Evolutionary conservation across 371 early-diverging fungal genomes (phyloP), one percentile per base, ranked within the genome.

Genomic region (Mortierella sp.): DNA sequence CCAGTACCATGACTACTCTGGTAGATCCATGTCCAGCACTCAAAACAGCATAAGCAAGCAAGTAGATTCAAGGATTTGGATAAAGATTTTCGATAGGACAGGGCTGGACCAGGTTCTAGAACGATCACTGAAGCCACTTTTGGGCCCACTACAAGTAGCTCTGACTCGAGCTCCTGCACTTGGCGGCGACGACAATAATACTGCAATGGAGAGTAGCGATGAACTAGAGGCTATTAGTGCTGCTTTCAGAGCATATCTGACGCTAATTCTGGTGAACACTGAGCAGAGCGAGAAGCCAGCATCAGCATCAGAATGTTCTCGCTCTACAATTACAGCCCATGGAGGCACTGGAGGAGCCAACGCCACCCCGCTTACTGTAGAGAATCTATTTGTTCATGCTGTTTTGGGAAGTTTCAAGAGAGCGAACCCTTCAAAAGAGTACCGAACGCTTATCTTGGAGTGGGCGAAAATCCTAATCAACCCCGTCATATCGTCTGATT

Each of bases 81-180:
- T 81, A 55, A 72, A 66, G 70, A 81, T 81, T 58, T 81, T 81
- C 69, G 73, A 75, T 37, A 55, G 68, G 24, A 81, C 83, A 6
- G 83, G 83, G 5, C 28, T 81, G 22, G 83, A 81, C 49, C 83
- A 81, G 39, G 76, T 81, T 16, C 49, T 81, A 40, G 70, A 72
- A 20, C 49, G 77, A 24, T 55, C 73, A 0, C 32, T 81, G 63
- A 62, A 66, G 0, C 77, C 83, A 1, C 55, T 81, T 22, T 35
- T 81, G 57, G 63, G 58, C 5, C 83, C 83, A 1, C 30, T 75
- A 1, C 66, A 79, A 12, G 26, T 62, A 16, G 57, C 39, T 10
- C 24, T 61, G 37, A 43, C 68, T 8, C 40, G 37, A 18, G 60
- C n/a, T 6, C 45, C 54, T 3, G 55, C 28, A 47, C 26, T 49